Percentiles rank a stretch among this genome's conserved stretches.
Conservation (phyloP, 495 filamentous ascomycete species). For the Neurospora sp. region DNA sequence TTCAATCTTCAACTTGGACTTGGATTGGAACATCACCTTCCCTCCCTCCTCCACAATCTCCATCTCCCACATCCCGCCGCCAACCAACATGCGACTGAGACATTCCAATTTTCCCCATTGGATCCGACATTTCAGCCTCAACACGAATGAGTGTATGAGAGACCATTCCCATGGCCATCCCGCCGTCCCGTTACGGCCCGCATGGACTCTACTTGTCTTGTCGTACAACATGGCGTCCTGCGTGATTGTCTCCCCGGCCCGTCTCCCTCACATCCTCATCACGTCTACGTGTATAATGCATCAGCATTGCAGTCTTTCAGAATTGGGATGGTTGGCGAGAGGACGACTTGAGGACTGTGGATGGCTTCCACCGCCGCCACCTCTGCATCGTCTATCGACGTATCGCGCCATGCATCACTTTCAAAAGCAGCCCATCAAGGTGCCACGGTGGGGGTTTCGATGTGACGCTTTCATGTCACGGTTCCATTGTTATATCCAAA, state of each 20-base stretch:
- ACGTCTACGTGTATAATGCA: neutral
- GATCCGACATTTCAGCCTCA: neutral
- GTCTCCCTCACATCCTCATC: neutral
- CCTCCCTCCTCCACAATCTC: neutral
- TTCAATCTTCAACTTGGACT: neutral
- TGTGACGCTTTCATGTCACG: neutral
- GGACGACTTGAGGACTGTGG: neutral
- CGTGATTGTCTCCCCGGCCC: neutral
- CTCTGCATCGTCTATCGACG: neutral
- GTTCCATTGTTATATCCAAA: neutral
- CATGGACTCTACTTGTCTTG: neutral
- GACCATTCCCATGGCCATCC: neutral
- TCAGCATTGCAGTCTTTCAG: too few relatives aligned
- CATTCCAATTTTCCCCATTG: neutral
- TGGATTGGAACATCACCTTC: neutral
- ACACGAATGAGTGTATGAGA: neutral
- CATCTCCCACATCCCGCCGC: neutral
- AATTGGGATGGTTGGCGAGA: neutral
- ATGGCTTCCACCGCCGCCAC: neutral
- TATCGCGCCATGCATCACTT: neutral
- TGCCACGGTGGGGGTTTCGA: neutral
- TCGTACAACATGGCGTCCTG: neutral
- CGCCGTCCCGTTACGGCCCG: neutral
- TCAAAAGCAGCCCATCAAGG: neutral
- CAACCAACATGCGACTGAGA: neutral